Conservation (phyloP, 179 eudicot genomes). For the Sideroxylon spinosum region DNA sequence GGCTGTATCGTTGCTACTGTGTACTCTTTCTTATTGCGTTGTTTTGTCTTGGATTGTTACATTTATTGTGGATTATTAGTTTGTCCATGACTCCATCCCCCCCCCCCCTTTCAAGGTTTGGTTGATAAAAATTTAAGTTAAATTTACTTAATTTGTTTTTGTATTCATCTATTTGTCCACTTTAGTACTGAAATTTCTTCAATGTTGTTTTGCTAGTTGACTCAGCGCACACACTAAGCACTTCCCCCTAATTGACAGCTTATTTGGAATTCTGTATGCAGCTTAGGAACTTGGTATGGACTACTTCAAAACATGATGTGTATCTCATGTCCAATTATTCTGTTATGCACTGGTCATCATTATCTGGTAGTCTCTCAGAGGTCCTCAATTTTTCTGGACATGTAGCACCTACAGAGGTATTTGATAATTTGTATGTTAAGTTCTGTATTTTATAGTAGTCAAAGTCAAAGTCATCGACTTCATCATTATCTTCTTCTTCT, state of each 20-base stretch:
- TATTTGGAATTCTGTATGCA: conserved; percentile 22
- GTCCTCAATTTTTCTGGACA: conserved; percentile 72
- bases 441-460: not conserved
- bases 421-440: not conserved
- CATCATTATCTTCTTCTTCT: not conserved
- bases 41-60: not conserved
- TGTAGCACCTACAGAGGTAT: conserved; percentile 71
- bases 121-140: no score
- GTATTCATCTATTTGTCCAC: not conserved
- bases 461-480: no score
- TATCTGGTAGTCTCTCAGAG: conserved; percentile 55
- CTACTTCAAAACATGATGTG: conserved; percentile 87
- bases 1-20: no score
- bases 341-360: conserved; percentile 82
- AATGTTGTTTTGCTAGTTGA: not conserved
- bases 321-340: conserved; percentile 81
- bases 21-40: not conserved
- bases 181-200: not conserved
- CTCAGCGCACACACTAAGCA: not conserved
- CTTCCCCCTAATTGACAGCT: conserved; percentile 10
- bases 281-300: conserved; percentile 85
- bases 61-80: not conserved
- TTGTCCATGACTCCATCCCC: no score
- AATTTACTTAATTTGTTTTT: not conserved
- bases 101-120: no score